A percentile compares a stretch with the other conserved stretches of the same genome.
phyloP scores from a whole-genome alignment of 768 basidiomycete genomes.

The Russula earlei region DNA sequence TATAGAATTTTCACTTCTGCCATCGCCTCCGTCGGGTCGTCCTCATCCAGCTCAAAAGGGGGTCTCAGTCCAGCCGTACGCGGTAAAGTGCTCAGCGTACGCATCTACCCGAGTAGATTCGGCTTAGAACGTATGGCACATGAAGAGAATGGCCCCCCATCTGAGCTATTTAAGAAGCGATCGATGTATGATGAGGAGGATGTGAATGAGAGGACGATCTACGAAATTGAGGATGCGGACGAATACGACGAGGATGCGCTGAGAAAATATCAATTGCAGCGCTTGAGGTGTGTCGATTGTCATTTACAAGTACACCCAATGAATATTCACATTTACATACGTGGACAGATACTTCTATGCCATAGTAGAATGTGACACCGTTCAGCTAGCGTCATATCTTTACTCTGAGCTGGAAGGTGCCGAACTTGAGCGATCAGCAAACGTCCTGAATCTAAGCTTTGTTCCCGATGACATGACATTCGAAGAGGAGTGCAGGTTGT shows the following conservation, averaged over 20 bases:
- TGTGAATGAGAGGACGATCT: conserved; percentile 53
- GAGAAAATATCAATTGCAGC: conserved; percentile 85
- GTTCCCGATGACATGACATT: conserved; percentile 87
- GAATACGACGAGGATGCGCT: conserved; percentile 86
- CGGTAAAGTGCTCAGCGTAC: conserved; percentile 67
- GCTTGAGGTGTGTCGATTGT: conserved; percentile 57
- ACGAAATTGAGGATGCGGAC: conserved; percentile 56
- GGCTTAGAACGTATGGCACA: conserved; percentile 77
- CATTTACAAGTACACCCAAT: neutral
- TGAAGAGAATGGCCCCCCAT: conserved; percentile 85
- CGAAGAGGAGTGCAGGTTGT: conserved; percentile 63
- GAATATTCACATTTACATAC: neutral
- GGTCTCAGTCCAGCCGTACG: conserved; percentile 32
- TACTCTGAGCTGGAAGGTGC: conserved; percentile 86
- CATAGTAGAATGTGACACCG: conserved; percentile 77
- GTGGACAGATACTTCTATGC: conserved; percentile 84
- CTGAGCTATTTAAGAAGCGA: conserved; percentile 64
- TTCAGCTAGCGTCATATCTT: conserved; percentile 67
- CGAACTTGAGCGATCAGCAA: conserved; percentile 93
- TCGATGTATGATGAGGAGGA: conserved; percentile 39
- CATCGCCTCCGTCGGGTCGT: conserved; percentile 46
- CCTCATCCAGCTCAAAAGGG: conserved; percentile 25
- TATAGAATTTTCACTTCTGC: conserved; percentile 90
- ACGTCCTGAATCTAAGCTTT: conserved; percentile 90
- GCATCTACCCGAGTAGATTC: conserved; percentile 89